A percentile compares a stretch with the other conserved stretches of the same genome.
Evolutionary conservation across 1,139 yeast species (phyloP).

Genomic region (Geotrichum candidum): DNA sequence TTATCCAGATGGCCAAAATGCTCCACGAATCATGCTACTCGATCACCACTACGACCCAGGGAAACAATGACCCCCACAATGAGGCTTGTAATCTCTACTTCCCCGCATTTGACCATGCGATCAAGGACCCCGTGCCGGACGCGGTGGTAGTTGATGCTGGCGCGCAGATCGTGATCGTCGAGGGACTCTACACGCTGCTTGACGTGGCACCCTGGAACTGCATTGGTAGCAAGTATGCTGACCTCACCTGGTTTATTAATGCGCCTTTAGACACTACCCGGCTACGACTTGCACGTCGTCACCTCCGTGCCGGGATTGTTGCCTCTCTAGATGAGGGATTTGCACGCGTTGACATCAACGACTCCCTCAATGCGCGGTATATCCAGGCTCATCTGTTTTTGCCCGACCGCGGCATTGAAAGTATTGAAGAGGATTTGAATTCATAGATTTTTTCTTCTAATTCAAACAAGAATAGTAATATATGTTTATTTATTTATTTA

Average conservation of each 20-base stretch:
- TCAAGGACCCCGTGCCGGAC: slow-evolving; percentile 53
- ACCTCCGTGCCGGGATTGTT: slow-evolving; percentile 64
- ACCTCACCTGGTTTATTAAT: slow-evolving; percentile 37
- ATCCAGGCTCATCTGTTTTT: slow-evolving; percentile 42
- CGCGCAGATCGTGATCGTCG: slow-evolving; percentile 50
- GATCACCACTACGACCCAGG: background rate
- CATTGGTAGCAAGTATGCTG: slow-evolving; percentile 33
- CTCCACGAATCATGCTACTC: slow-evolving; percentile 8
- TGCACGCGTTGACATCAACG: slow-evolving; percentile 61
- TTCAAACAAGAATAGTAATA: background rate
- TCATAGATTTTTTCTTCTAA: background rate
- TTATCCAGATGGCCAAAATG: slow-evolving; percentile 10
- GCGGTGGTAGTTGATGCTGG: slow-evolving; percentile 42
- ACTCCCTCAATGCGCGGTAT: slow-evolving; percentile 58
- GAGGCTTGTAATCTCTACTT: slow-evolving; percentile 3
- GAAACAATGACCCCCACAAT: background rate
- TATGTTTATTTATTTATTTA: too few species aligned
- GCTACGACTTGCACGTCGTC: slow-evolving; percentile 62
- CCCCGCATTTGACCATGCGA: slow-evolving; percentile 73
- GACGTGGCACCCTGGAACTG: slow-evolving; percentile 24
- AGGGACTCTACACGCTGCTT: slow-evolving; percentile 42
- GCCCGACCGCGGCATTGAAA: slow-evolving; percentile 25
- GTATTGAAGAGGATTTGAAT: slow-evolving; percentile 22
- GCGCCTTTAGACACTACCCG: slow-evolving; percentile 46
- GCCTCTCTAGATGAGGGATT: slow-evolving; percentile 51